A percentile compares a stretch with the other conserved stretches of the same genome.
Evolutionary conservation across 2,329 filamentous ascomycete species (phyloP).

Genomic region (Trichoderma hamatum): DNA sequence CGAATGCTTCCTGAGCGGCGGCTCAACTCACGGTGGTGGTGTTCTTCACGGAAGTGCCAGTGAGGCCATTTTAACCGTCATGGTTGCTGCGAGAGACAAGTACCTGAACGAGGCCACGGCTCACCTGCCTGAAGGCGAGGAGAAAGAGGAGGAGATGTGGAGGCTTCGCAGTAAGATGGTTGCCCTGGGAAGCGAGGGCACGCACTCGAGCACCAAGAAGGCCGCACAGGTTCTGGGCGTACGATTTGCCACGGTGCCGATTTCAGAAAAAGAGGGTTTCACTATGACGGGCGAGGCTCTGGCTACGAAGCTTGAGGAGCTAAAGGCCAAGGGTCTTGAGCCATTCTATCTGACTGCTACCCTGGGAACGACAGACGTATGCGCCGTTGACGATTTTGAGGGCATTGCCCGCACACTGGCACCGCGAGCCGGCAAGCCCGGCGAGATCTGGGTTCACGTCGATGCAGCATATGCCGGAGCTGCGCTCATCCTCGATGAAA

Average conservation of each 20-base stretch:
- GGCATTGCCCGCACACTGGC: slow-evolving; percentile 61
- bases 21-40: slow-evolving; percentile 73
- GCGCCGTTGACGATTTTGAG: slow-evolving; percentile 80
- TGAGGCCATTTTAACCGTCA: slow-evolving; percentile 82
- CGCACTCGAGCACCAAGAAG: slow-evolving; percentile 86
- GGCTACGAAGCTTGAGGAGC: slow-evolving; percentile 62
- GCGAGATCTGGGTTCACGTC: slow-evolving; percentile 84
- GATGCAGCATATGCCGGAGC: slow-evolving; percentile 92
- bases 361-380: slow-evolving; percentile 85
- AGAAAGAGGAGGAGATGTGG: slow-evolving; percentile 71
- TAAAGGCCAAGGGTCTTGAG: slow-evolving; percentile 69
- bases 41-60: slow-evolving; percentile 94
- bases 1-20: slow-evolving; percentile 70
- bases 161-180: slow-evolving; percentile 63
- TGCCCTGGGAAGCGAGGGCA: slow-evolving; percentile 75
- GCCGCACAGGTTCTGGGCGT: slow-evolving; percentile 84
- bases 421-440: slow-evolving; percentile 36
- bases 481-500: slow-evolving; percentile 79
- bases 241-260: slow-evolving; percentile 72
- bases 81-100: slow-evolving; percentile 84
- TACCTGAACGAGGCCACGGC: slow-evolving; percentile 66
- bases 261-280: slow-evolving; percentile 65
- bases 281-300: slow-evolving; percentile 69
- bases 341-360: slow-evolving; percentile 87
- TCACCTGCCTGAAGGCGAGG: slow-evolving; percentile 54